phyloP scores from a whole-genome alignment of 2,329 filamentous ascomycete genomes.

The Cryphonectria carpinicola region DNA sequence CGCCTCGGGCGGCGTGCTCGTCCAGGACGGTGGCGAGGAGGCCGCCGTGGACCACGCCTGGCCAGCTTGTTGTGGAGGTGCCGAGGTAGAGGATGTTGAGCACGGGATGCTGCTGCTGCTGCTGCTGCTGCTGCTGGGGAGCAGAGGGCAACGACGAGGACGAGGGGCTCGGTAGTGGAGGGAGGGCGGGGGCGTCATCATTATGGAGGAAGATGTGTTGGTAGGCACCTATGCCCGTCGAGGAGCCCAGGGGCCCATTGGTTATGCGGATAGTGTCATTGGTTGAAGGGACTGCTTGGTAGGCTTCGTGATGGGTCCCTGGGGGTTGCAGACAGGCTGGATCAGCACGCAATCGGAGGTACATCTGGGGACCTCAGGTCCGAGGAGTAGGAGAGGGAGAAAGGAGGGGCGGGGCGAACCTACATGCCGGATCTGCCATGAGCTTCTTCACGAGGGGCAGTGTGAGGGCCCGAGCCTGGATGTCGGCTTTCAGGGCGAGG shows the following conservation, averaged over 20 bases:
- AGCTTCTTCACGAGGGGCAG: slow-evolving; percentile 54
- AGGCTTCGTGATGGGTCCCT: slow-evolving; percentile 26
- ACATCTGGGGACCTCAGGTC: neutral
- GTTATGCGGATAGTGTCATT: slow-evolving; percentile 40
- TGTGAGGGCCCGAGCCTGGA: slow-evolving; percentile 47
- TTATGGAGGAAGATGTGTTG: slow-evolving; percentile 69
- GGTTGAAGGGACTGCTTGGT: slow-evolving; percentile 3
- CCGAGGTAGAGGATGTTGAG: slow-evolving; percentile 67
- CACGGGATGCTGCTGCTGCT: neutral
- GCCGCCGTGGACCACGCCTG: slow-evolving; percentile 72
- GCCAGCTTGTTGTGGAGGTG: slow-evolving; percentile 68
- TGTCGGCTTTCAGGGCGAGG: slow-evolving; percentile 41
- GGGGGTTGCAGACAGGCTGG: neutral
- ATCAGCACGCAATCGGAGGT: neutral
- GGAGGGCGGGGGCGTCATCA: slow-evolving; percentile 44
- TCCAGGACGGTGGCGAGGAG: slow-evolving; percentile 69
- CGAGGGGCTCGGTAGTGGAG: slow-evolving; percentile 54
- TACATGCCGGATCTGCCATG: slow-evolving; percentile 44
- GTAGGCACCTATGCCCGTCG: slow-evolving; percentile 48
- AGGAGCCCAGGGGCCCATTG: slow-evolving; percentile 47
- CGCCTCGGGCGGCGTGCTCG: slow-evolving; percentile 70
- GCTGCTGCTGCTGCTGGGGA: slow-evolving; percentile 48
- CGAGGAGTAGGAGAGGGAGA: neutral
- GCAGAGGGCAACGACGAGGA: slow-evolving; percentile 62
- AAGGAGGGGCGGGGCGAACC: slow-evolving; percentile 7